Percentiles rank a stretch among this genome's conserved stretches.
These are phyloP conservation scores for Porcisia hertigi DNA, from an alignment of 208 protist species.

Conservation along the genomic window DNA sequence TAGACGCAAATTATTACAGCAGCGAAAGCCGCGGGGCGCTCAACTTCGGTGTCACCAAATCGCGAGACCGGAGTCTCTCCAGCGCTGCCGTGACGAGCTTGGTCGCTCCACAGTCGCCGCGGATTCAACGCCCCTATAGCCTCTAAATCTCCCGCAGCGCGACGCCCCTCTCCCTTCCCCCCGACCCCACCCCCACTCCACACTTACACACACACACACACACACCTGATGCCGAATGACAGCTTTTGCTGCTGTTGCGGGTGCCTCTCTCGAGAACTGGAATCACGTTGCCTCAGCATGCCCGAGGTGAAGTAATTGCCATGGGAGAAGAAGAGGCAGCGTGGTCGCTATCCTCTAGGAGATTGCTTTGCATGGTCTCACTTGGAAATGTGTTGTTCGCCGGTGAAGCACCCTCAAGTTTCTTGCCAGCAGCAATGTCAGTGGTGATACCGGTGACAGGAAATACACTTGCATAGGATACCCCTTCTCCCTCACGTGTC, in stretches of 20 bases:
- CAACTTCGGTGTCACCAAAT: not conserved
- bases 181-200: no score
- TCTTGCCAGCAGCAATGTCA: not conserved
- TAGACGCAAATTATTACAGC: not conserved
- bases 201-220: no score
- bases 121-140: not conserved
- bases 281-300: not conserved
- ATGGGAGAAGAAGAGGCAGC: not conserved
- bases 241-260: not conserved
- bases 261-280: not conserved
- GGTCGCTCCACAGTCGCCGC: not conserved
- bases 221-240: no score
- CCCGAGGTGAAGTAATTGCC: not conserved
- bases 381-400: not conserved
- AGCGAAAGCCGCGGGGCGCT: not conserved
- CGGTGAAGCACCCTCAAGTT: not conserved
- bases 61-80: not conserved
- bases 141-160: no score
- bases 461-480: not conserved
- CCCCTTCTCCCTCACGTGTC: conserved; percentile 3
- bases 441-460: not conserved
- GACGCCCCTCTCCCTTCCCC: no score
- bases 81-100: not conserved
- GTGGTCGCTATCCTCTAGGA: not conserved
- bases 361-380: not conserved